Percentiles rank a stretch among this genome's conserved stretches.
These are phyloP conservation scores for Geosiphon pyriformis DNA, from an alignment of 192 early-diverging fungal genomes.

Conservation along the genomic window DNA sequence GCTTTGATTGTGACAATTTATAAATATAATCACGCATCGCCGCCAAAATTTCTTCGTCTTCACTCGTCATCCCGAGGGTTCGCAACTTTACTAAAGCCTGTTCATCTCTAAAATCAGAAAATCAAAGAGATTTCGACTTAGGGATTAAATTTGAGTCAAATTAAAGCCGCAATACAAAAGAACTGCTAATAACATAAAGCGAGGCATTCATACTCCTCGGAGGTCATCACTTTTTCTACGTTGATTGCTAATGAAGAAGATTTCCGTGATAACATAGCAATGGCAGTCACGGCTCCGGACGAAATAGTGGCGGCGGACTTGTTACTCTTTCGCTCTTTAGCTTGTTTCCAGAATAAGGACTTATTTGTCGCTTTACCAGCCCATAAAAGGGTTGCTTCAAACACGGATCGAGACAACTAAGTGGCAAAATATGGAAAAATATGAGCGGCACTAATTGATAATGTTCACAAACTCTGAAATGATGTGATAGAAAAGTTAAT, in stretches of 20 bases:
- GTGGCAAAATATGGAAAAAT: conserved; percentile 9
- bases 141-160: no score
- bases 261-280: conserved; percentile 10
- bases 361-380: conserved; percentile 41
- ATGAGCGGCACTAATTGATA: no score
- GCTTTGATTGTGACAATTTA: conserved; percentile 57
- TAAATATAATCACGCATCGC: conserved; percentile 73
- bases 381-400: conserved; percentile 53
- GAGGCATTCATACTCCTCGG: conserved; percentile 42
- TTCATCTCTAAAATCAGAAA: conserved; percentile 40
- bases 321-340: conserved; percentile 34
- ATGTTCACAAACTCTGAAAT: no score
- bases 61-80: conserved; percentile 64
- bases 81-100: conserved; percentile 48
- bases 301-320: conserved; percentile 20
- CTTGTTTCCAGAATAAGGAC: conserved; percentile 50
- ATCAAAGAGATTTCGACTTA: no score
- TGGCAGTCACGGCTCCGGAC: neutral
- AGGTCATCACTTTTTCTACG: conserved; percentile 31
- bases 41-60: conserved; percentile 69
- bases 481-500: no score
- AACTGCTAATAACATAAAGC: neutral
- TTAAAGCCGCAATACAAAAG: neutral
- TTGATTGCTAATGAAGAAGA: conserved; percentile 18
- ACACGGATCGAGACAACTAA: conserved; percentile 49